Percentiles rank a stretch among this genome's conserved stretches.
These are phyloP conservation scores for Raphanus raphanistrum DNA, from an alignment of 345 rosid genomes.

Conservation along the genomic window DNA sequence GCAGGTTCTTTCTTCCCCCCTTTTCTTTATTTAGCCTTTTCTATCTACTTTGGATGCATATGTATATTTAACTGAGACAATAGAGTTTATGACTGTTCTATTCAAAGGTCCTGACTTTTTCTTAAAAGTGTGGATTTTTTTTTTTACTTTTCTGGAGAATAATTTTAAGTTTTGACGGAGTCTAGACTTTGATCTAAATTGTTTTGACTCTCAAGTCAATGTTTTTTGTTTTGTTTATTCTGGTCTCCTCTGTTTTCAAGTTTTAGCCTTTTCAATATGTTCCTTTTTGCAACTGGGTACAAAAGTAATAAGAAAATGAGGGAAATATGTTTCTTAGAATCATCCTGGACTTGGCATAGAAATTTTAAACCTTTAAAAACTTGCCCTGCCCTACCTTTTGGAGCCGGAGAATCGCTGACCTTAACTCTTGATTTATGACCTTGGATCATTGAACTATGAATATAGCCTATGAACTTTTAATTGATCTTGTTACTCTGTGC, in stretches of 20 bases:
- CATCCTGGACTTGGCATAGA: neutral
- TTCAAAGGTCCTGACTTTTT: neutral
- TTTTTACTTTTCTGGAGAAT: neutral
- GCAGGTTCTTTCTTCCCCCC: slow-evolving; percentile 51
- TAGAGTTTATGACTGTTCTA: neutral
- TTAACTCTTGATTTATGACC: too few relatives aligned
- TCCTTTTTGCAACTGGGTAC: neutral
- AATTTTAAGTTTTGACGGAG: neutral
- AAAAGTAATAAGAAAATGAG: neutral
- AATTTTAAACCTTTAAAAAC: neutral
- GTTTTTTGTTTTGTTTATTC: neutral
- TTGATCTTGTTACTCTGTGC: slow-evolving; percentile 13
- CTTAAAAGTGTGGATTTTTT: neutral
- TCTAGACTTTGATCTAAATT: slow-evolving; percentile 22
- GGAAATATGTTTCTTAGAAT: neutral
- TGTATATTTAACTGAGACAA: neutral
- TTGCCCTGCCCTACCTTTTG: too few relatives aligned
- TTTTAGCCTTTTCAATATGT: slow-evolving; percentile 12
- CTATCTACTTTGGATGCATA: neutral
- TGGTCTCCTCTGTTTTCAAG: slow-evolving; percentile 1
- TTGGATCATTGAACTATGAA: neutral
- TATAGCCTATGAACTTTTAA: neutral
- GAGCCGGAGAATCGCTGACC: too few relatives aligned
- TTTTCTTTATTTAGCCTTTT: neutral
- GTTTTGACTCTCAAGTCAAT: slow-evolving; percentile 24